phyloP scores from a whole-genome alignment of 2,329 filamentous ascomycete species.

The Aspergillus melleus region DNA sequence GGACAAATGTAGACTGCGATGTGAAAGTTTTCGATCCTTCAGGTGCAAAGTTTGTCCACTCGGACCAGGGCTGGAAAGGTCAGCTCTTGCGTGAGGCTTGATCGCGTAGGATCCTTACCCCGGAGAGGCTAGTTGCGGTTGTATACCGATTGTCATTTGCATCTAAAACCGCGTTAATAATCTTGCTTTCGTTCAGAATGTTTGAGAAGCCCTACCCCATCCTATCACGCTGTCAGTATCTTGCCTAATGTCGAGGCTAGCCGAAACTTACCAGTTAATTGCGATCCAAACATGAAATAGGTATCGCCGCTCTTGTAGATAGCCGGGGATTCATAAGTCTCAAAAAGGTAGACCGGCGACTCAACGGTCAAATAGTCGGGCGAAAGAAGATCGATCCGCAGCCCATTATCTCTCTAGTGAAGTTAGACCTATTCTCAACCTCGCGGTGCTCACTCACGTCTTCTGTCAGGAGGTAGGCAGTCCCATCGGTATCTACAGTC shows the following conservation, averaged over 20 bases:
- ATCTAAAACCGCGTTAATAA: background rate
- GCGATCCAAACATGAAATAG: background rate
- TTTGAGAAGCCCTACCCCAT: background rate
- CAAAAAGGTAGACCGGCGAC: background rate
- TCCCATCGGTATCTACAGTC: conserved; percentile 53
- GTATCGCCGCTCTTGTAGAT: background rate
- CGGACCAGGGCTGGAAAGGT: conserved; percentile 52
- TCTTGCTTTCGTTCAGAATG: background rate
- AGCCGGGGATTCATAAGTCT: background rate
- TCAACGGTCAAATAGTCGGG: conserved; percentile 38
- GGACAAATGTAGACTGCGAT: conserved; percentile 62
- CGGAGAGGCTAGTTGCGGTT: conserved; percentile 57
- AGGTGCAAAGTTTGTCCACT: conserved; percentile 59
- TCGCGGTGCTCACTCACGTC: conserved; percentile 48
- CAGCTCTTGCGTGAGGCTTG: background rate
- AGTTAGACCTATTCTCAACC: background rate
- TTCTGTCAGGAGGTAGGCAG: conserved; percentile 62
- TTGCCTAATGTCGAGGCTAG: background rate
- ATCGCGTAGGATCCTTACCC: conserved; percentile 29
- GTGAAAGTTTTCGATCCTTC: conserved; percentile 58
- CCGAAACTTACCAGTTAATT: background rate
- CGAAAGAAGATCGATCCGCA: conserved; percentile 30
- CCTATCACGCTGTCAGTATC: background rate
- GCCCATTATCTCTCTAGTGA: conserved; percentile 12
- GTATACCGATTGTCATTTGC: conserved; percentile 60